Conservation (phyloP, 225 moss, liverwort and hornwort genomes). For the Polytrichum formosum region DNA sequence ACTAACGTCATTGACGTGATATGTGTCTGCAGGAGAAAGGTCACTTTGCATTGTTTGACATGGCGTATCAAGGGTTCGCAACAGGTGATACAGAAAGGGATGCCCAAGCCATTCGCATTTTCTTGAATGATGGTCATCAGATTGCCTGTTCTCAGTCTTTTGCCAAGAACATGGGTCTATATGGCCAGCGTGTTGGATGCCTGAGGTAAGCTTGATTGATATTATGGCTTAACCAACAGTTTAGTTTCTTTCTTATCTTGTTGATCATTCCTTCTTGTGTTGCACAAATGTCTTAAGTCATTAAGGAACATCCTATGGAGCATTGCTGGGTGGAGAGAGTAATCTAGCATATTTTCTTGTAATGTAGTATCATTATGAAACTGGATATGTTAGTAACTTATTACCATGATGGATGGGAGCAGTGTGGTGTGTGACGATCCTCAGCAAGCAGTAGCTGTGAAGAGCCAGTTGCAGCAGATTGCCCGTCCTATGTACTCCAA, state of each 20-base stretch:
- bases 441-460: conserved; percentile 49
- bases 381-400: background rate
- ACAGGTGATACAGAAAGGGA: conserved; percentile 57
- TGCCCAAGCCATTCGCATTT: conserved; percentile 59
- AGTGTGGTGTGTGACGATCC: conserved; percentile 51
- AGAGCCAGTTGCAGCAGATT: conserved; percentile 63
- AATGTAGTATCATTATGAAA: no score
- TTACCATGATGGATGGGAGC: background rate
- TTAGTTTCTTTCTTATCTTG: no score
- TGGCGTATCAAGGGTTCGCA: conserved; percentile 71
- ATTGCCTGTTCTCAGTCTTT: conserved; percentile 66
- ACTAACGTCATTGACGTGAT: no score
- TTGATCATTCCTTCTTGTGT: no score
- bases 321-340: no score
- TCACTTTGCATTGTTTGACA: conserved; percentile 57
- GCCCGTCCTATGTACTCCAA: conserved; percentile 64
- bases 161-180: conserved; percentile 68
- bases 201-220: conserved; percentile 29
- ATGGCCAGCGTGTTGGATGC: conserved; percentile 64
- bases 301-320: no score
- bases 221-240: no score
- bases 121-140: conserved; percentile 59
- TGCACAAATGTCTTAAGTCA: no score
- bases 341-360: no score
- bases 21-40: conserved; percentile 31